Evolutionary conservation across 2,329 filamentous ascomycete species (phyloP).

Genomic region (Phyllosticta paracitricarpa): DNA sequence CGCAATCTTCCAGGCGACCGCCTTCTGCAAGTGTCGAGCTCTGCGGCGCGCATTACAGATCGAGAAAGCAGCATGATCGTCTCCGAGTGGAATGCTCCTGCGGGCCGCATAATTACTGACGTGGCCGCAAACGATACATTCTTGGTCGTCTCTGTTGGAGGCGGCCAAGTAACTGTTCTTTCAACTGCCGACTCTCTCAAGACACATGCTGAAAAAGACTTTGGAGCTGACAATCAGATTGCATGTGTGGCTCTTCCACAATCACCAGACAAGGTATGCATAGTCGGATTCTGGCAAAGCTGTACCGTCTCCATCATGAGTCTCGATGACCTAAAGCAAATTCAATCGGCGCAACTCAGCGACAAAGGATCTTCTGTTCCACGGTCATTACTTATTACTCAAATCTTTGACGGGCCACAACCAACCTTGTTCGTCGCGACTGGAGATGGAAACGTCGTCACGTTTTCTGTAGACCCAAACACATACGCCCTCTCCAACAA

Average conservation of each 20-base stretch:
- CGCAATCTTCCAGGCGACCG: slow-evolving; percentile 53
- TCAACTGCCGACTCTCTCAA: slow-evolving; percentile 50
- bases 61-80: slow-evolving; percentile 42
- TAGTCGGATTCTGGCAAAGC: slow-evolving; percentile 82
- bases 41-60: slow-evolving; percentile 53
- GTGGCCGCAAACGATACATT: slow-evolving; percentile 64
- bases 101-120: slow-evolving; percentile 55
- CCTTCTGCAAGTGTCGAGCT: slow-evolving; percentile 67
- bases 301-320: slow-evolving; percentile 67
- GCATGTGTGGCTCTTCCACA: slow-evolving; percentile 72
- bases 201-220: slow-evolving; percentile 48
- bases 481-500: slow-evolving; percentile 58
- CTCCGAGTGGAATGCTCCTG: slow-evolving; percentile 48
- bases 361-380: slow-evolving; percentile 62
- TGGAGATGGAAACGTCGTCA: slow-evolving; percentile 85
- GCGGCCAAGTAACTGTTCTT: slow-evolving; percentile 61
- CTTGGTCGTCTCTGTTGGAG: slow-evolving; percentile 66
- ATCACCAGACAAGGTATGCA: slow-evolving; percentile 54
- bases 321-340: slow-evolving; percentile 53
- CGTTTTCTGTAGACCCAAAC: slow-evolving; percentile 58
- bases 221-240: slow-evolving; percentile 62
- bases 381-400: slow-evolving; percentile 67
- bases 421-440: slow-evolving; percentile 82
- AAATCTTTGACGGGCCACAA: slow-evolving; percentile 56
- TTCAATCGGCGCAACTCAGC: slow-evolving; percentile 45